phyloP scores from a whole-genome alignment of 108 stramenopile genomes.

The Schizochytrium sp. region DNA sequence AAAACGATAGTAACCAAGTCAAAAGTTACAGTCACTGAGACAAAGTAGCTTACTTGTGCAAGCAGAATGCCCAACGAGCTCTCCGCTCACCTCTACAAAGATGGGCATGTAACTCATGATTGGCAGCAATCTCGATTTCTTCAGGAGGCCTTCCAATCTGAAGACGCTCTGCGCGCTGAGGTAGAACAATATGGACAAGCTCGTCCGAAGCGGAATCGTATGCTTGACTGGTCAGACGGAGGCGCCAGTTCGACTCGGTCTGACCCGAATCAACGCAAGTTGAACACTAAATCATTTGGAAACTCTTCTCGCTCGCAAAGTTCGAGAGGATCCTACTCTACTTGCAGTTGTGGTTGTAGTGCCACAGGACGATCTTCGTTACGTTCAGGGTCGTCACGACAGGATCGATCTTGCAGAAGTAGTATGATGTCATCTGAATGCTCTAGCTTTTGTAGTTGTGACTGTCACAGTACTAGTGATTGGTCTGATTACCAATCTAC shows the following conservation, averaged over 20 bases:
- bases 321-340: not conserved
- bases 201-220: not conserved
- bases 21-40: no score
- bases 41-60: no score
- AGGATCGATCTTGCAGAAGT: not conserved
- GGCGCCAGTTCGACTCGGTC: not conserved
- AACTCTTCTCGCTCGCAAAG: not conserved
- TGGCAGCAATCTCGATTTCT: constrained; percentile 52
- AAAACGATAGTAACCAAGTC: no score
- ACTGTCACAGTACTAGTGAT: constrained; percentile 4
- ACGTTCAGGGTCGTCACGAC: constrained; percentile 1
- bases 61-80: constrained; percentile 50
- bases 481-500: constrained; percentile 15
- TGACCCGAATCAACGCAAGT: not conserved
- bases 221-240: constrained; percentile 50
- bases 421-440: not conserved
- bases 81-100: constrained; percentile 26
- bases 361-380: not conserved
- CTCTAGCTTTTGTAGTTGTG: constrained; percentile 38
- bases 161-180: constrained; percentile 33
- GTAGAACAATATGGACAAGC: constrained; percentile 13
- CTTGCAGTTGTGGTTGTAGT: constrained; percentile 48
- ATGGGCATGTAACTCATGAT: constrained; percentile 47
- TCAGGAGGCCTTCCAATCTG: not conserved
- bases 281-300: not conserved